Evolutionary conservation across 257 asterid species (phyloP), one percentile per base, ranked within the genome.

Genomic region (Salvia hispanica): DNA sequence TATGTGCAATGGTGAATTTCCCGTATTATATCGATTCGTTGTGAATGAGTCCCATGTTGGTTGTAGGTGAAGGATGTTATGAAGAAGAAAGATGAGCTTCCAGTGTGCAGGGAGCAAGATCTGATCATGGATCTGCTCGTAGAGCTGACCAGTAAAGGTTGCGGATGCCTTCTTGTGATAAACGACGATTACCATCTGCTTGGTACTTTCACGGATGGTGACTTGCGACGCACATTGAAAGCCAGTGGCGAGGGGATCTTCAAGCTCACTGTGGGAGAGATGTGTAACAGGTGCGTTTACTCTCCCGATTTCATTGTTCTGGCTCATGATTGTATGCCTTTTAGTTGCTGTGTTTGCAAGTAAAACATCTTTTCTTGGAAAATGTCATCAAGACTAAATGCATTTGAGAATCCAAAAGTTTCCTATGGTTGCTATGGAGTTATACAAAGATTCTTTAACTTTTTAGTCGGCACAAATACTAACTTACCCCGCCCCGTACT

Each of bases 191-290:
- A 79, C 74, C 95, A 73, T 69, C 77, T 92, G 70, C 73, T 90
- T 0, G 98, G 98, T 37, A 92, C 98, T 21, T 92, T 92, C 53
- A 92, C 98, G 2, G 97, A 92, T 79, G 97, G 97, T 70, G 97
- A 92, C 74, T 69, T 92, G 71, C 78, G 98, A 11, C 90, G 98
- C 7, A 92, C 98, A 2, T 34, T 92, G 80, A 88, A 88, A 82
- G 92, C 96, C 59, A 90, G 96, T 11, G 92, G 92, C 0, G 97
- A 92, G 81, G 85, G 87, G 52, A 91, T 91, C 76, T 91, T 89
- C 84, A 89, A 89, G 82, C 98, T 91, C 54, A 84, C 90, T 0
- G 96, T 92, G 3, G 98, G 98, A 64, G 95, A 92, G 75, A 86
- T 90, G 95, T 92, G 98, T 71, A 83, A 88, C 82, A 86, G 97